Base-by-base conservation (phyloP, 108 stramenopile genomes). In the Aurantiochytrium sp. region DNA sequence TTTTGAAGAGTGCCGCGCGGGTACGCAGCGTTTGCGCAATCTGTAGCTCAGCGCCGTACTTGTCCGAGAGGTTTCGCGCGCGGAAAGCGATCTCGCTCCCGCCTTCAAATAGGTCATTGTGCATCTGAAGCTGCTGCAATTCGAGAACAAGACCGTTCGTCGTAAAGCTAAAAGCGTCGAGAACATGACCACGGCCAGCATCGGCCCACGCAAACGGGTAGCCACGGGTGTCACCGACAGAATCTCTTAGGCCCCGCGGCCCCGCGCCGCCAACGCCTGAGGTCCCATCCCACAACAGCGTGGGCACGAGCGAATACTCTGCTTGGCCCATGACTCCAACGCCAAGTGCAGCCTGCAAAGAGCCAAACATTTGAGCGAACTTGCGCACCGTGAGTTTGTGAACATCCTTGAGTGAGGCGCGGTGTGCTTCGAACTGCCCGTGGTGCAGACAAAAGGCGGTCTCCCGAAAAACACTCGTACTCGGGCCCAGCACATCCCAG, bases 191-290 rank as follows among this genome's bases (percentile, higher is more conserved):
- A 19, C 51, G 19, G 0, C 25, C 51, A 35, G 76, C 43, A 53
- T 83, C 76, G 12, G 49, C 45, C 76, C 76, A 83, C 12, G 51
- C 76, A 53, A 83, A 83, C 51, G 76, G 76, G 76, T 83, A 83
- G 45, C 76, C 76, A 12, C 45, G 45, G 10, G 8, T 23, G 76
- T 83, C 76, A 12, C 76, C 76, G 0, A 83, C 28, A 8, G 76
- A 0, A 4, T 83, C 76, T 12, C 51, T 10, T 28, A 83, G 25
- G 12, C 51, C 28, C 12, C 28, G 76, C 19, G 76, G 16, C 43
- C 51, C 76, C 6, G 45, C 76, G 76, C 23, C 76, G 76, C 76
- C 25, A 6, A 83, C n/a, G 28, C 49, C 49, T 6, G 19, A 2
- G 51, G 43, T 53, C 49, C 19, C 12, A 23, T 83, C 76, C 76